These are phyloP conservation scores for Cladosporium sphaerospermum DNA, from an alignment of 2,329 filamentous ascomycete genomes.

Conservation along the genomic window DNA sequence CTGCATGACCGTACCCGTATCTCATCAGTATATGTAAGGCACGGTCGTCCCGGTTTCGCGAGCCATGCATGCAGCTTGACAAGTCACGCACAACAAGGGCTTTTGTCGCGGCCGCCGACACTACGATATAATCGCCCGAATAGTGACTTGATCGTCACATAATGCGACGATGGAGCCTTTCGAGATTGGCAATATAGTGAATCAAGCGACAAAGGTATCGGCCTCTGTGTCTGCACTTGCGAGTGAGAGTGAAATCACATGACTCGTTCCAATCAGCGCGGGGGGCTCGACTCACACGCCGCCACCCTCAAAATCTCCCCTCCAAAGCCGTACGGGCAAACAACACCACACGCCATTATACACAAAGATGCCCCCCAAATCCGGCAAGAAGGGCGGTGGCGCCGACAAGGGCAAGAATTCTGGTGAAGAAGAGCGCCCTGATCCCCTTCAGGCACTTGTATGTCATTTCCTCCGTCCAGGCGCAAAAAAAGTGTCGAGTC, in stretches of 20 bases:
- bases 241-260: too few species aligned
- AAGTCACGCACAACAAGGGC: too few species aligned
- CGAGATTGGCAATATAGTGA: neutral
- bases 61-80: too few species aligned
- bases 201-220: too few species aligned
- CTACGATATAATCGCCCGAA: neutral
- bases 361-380: constrained; percentile 42
- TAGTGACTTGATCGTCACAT: neutral
- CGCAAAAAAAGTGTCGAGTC: constrained; percentile 6
- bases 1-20: too few species aligned
- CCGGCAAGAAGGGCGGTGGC: constrained; percentile 28
- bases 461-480: constrained; percentile 22
- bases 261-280: too few species aligned
- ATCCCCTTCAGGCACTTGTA: constrained; percentile 58
- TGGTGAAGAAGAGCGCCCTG: constrained; percentile 53
- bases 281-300: neutral
- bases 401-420: constrained; percentile 32
- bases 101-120: too few species aligned
- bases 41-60: too few species aligned
- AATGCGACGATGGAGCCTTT: neutral
- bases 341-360: constrained; percentile 10
- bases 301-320: neutral
- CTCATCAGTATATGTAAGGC: too few species aligned
- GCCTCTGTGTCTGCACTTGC: too few species aligned
- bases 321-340: neutral